phyloP scores from a whole-genome alignment of 2,329 filamentous ascomycete genomes.

The Elsinoe necatrix region DNA sequence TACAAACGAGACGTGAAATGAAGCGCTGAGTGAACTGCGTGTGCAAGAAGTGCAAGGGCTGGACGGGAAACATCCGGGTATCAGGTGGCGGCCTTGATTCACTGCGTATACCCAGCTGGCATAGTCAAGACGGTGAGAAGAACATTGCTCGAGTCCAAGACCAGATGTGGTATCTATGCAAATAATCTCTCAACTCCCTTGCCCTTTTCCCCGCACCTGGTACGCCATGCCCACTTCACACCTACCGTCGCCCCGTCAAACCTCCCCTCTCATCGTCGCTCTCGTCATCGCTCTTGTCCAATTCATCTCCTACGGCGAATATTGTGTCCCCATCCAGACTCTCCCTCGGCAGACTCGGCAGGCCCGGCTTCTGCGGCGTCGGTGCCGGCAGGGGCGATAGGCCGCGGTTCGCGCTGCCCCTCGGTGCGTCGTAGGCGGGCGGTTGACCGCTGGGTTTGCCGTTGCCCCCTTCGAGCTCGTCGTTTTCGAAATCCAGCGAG shows the following conservation, averaged over 20 bases:
- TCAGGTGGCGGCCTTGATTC: constrained; percentile 36
- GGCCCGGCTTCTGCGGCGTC: constrained; percentile 39
- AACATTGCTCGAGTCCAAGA: no score
- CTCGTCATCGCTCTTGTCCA: constrained; percentile 59
- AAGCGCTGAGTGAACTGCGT: constrained; percentile 37
- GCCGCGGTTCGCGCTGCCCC: constrained; percentile 27
- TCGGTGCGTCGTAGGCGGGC: constrained; percentile 20
- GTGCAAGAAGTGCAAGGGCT: constrained; percentile 38
- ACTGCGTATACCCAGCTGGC: neutral
- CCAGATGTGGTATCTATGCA: constrained; percentile 3
- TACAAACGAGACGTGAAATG: neutral
- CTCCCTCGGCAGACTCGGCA: constrained; percentile 42
- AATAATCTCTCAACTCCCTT: neutral
- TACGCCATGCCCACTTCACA: no score
- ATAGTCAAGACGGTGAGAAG: no score
- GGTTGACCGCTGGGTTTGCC: constrained; percentile 23
- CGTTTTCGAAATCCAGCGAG: constrained; percentile 56
- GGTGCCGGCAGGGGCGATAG: constrained; percentile 47
- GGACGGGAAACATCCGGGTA: neutral
- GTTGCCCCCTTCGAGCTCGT: constrained; percentile 28
- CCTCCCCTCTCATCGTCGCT: constrained; percentile 41
- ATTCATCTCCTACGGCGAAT: constrained; percentile 82
- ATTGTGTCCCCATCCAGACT: constrained; percentile 85
- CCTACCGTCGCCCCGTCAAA: constrained; percentile 39
- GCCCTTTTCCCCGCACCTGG: neutral